phyloP scores from a whole-genome alignment of 345 rosid genomes.

The Durio zibethinus region DNA sequence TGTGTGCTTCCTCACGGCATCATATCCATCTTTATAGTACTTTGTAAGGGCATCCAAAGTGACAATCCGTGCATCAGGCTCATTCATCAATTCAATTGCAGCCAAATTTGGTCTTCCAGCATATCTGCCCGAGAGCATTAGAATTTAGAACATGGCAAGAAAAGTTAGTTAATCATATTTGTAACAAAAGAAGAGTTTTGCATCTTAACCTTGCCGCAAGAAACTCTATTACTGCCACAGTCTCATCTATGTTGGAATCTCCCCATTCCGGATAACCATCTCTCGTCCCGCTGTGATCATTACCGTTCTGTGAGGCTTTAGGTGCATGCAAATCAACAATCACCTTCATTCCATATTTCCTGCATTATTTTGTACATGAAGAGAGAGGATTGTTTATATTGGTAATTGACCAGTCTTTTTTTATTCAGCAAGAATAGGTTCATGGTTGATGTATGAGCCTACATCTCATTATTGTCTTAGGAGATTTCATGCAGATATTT shows the following conservation, averaged over 20 bases:
- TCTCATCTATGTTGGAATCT: conserved; percentile 27
- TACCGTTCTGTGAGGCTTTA: conserved; percentile 34
- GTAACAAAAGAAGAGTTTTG: not conserved
- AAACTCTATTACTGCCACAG: conserved; percentile 36
- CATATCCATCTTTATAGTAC: conserved; percentile 34
- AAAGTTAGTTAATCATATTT: not conserved
- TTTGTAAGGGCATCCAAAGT: conserved; percentile 21
- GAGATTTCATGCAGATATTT: not conserved
- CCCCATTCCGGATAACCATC: conserved; percentile 48
- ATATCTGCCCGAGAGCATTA: conserved; percentile 8
- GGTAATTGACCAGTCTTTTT: not conserved
- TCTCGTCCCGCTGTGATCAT: conserved; percentile 31
- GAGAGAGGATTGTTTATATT: not conserved
- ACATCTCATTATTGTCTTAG: not conserved
- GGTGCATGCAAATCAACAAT: conserved; percentile 34
- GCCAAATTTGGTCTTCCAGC: conserved; percentile 16
- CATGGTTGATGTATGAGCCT: not conserved
- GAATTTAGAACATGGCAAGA: not conserved
- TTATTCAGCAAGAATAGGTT: not conserved
- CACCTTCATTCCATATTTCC: conserved; percentile 31
- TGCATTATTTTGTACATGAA: not conserved
- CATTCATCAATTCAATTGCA: conserved; percentile 42
- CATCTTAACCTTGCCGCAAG: conserved; percentile 28
- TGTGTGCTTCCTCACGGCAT: conserved; percentile 36
- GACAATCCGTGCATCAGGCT: conserved; percentile 31